These are phyloP conservation scores for Cryptococcus sp. DNA, from an alignment of 1,284 basidiomycete species.

Conservation along the genomic window DNA sequence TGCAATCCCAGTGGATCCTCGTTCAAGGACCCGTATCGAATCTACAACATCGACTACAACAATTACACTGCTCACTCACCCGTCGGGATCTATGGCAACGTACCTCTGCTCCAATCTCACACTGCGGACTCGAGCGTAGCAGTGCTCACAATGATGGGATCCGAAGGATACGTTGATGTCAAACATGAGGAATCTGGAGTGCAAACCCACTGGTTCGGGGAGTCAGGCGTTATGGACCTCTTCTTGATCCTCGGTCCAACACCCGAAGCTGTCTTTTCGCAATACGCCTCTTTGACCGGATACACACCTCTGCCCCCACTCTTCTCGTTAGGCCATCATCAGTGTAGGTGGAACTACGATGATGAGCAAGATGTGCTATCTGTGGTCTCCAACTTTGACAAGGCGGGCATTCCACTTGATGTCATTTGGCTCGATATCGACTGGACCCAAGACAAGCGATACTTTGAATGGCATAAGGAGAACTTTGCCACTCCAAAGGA, in stretches of 20 bases:
- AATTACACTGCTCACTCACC: conserved; percentile 91
- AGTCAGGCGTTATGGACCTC: conserved; percentile 92
- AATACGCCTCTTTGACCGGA: conserved; percentile 84
- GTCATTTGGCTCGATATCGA: conserved; percentile 99
- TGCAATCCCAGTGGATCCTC: conserved; percentile 55
- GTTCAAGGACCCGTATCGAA: conserved; percentile 87
- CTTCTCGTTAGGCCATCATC: conserved; percentile 93
- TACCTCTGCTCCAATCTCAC: conserved; percentile 93
- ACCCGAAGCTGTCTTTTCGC: conserved; percentile 75
- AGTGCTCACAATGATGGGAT: conserved; percentile 85
- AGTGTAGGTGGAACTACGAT: conserved; percentile 98
- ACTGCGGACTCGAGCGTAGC: conserved; percentile 76
- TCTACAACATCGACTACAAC: conserved; percentile 96
- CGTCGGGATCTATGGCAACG: conserved; percentile 88
- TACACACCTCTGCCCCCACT: conserved; percentile 82
- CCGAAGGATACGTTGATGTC: conserved; percentile 95
- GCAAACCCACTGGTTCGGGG: conserved; percentile 93
- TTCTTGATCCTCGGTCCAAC: conserved; percentile 91
- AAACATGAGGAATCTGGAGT: conserved; percentile 65
- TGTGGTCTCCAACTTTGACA: conserved; percentile 87
- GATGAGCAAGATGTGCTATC: conserved; percentile 83
- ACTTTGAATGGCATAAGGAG: conserved; percentile 95
- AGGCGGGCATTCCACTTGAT: conserved; percentile 91
- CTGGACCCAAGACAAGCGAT: conserved; percentile 90
- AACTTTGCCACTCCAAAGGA: conserved; percentile 90